Evolutionary conservation across 306 rosid genomes (phyloP).

Genomic region (Gastrolobium villosum): DNA sequence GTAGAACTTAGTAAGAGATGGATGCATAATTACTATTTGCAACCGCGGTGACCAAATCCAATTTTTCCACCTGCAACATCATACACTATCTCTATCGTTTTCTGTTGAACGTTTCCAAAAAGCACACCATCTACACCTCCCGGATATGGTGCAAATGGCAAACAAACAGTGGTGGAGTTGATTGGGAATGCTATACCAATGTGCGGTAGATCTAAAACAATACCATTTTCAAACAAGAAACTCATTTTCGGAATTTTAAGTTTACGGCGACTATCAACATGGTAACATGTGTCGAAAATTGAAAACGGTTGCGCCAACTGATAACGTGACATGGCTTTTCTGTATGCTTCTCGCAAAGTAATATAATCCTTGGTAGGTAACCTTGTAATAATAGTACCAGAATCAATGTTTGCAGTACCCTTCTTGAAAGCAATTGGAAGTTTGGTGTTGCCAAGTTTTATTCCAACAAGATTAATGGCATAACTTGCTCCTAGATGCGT

Average conservation of each 20-base stretch:
- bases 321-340: slow-evolving; percentile 14
- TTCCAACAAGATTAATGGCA: background rate
- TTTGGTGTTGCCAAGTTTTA: background rate
- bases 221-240: background rate
- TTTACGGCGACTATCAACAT: background rate
- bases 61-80: slow-evolving; percentile 6
- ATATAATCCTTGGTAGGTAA: background rate
- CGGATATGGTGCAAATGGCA: background rate
- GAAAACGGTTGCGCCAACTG: background rate
- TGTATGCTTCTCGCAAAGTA: background rate
- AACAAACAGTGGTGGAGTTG: slow-evolving; percentile 15
- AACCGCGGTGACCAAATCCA: slow-evolving; percentile 7
- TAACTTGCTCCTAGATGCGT: background rate
- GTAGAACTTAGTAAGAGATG: no score
- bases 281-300: background rate
- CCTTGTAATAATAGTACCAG: background rate
- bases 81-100: slow-evolving; percentile 11
- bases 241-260: background rate
- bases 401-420: slow-evolving; percentile 13
- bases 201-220: background rate
- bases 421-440: background rate
- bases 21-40: background rate
- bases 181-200: background rate
- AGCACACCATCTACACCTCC: background rate
- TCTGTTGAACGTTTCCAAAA: slow-evolving; percentile 3